A percentile compares a stretch with the other conserved stretches of the same genome.
Conservation (phyloP, 768 basidiomycete genomes). For the Mrakia blollopis region DNA sequence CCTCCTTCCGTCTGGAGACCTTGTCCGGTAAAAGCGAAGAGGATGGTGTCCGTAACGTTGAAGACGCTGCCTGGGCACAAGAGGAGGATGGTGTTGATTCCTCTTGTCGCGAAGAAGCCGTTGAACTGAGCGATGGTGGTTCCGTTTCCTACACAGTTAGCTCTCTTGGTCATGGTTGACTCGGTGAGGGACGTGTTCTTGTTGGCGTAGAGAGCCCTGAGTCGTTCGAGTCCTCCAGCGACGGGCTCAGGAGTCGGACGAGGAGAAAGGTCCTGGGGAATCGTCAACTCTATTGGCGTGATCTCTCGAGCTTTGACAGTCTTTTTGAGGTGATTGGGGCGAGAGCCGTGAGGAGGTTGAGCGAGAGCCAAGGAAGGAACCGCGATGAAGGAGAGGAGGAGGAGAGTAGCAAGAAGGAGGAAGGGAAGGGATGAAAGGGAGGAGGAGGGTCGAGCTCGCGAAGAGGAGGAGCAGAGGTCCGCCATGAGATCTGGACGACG, state of each 20-base stretch:
- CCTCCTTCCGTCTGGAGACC: slow-evolving; percentile 17
- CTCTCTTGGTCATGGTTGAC: neutral
- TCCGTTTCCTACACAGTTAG: neutral
- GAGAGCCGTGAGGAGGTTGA: neutral
- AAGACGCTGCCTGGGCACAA: neutral
- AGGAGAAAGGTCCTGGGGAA: neutral
- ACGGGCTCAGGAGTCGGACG: neutral
- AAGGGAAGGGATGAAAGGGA: neutral
- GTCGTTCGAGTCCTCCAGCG: neutral
- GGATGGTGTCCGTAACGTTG: slow-evolving; percentile 5
- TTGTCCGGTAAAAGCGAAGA: slow-evolving; percentile 12
- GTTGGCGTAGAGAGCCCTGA: neutral
- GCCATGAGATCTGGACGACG: neutral
- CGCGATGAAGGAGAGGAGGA: neutral
- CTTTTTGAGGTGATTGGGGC: neutral
- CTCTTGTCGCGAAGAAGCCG: neutral
- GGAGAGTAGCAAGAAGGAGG: neutral
- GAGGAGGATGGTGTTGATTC: neutral
- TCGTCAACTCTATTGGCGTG: neutral
- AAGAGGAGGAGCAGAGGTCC: no score
- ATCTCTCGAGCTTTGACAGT: neutral
- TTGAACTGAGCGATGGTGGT: slow-evolving; percentile 23
- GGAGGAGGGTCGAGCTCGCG: neutral
- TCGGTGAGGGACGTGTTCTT: neutral
- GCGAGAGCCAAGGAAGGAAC: neutral